A percentile compares a stretch with the other conserved stretches of the same genome.
phyloP scores from a whole-genome alignment of 2,329 filamentous ascomycete genomes.

The Pseudogymnoascus sp. region DNA sequence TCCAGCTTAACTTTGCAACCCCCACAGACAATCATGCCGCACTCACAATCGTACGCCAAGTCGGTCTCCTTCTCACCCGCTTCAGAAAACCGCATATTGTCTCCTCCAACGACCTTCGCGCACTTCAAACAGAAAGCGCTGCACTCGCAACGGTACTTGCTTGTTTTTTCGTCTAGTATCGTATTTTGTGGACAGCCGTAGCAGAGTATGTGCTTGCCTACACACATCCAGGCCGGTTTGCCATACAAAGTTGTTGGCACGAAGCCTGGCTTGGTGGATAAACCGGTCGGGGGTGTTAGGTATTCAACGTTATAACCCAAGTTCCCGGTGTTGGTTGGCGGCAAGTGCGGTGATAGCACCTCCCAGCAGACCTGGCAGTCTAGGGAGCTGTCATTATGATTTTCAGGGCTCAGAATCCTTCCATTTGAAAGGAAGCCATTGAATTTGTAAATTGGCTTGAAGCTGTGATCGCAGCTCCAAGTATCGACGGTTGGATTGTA shows the following conservation, averaged over 20 bases:
- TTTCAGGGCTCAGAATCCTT: background rate
- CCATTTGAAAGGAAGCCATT: background rate
- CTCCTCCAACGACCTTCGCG: background rate
- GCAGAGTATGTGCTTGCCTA: background rate
- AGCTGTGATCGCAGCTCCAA: conserved; percentile 20
- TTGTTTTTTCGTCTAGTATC: background rate
- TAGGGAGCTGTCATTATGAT: background rate
- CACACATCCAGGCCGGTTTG: background rate
- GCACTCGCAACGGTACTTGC: background rate
- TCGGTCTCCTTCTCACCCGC: background rate
- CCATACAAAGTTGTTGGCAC: background rate
- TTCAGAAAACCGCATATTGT: background rate
- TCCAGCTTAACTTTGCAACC: conserved; percentile 14
- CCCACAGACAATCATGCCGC: conserved; percentile 15
- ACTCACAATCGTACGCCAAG: conserved; percentile 16
- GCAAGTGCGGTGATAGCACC: background rate
- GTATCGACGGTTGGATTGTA: conserved; percentile 13
- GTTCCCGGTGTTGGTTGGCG: background rate
- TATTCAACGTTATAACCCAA: background rate
- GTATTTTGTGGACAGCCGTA: background rate
- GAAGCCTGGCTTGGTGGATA: background rate
- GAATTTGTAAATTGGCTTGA: conserved; percentile 2
- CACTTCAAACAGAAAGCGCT: background rate
- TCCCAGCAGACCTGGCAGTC: conserved; percentile 20
- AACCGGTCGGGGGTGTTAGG: background rate